phyloP scores from a whole-genome alignment of 2,329 filamentous ascomycete species.

The Pseudocercospora eumusae region DNA sequence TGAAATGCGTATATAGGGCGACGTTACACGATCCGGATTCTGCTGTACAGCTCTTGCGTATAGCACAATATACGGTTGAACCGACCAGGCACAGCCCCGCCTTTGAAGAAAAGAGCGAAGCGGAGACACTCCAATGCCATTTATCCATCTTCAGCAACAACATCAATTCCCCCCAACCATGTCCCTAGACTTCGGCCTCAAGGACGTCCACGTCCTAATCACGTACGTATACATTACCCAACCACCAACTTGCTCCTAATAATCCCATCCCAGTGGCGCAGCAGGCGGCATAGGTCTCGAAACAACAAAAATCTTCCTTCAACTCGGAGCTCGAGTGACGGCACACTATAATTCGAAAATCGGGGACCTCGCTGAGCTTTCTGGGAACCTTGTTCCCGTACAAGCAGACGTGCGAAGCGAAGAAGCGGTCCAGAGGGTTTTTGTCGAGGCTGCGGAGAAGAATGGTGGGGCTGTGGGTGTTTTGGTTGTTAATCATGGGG shows the following conservation, averaged over 20 bases:
- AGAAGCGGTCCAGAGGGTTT: slow-evolving; percentile 35
- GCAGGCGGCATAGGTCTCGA: slow-evolving; percentile 38
- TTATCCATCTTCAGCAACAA: neutral
- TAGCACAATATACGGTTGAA: neutral
- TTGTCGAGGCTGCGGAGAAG: slow-evolving; percentile 37
- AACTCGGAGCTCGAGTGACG: slow-evolving; percentile 44
- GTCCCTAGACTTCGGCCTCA: slow-evolving; percentile 38
- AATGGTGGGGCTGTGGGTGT: slow-evolving; percentile 43
- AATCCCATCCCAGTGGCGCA: slow-evolving; percentile 30
- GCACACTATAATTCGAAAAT: slow-evolving; percentile 42
- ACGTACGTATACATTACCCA: slow-evolving; percentile 35
- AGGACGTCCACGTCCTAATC: slow-evolving; percentile 39
- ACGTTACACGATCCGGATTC: neutral
- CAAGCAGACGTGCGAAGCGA: slow-evolving; percentile 42
- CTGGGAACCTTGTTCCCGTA: slow-evolving; percentile 30
- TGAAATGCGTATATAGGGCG: neutral
- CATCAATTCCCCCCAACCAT: slow-evolving; percentile 22
- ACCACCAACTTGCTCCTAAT: slow-evolving; percentile 23
- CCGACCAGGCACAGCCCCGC: neutral
- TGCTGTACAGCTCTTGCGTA: neutral
- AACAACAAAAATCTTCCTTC: slow-evolving; percentile 41
- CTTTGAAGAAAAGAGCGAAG: neutral
- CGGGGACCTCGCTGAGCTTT: slow-evolving; percentile 38
- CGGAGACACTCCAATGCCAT: neutral
- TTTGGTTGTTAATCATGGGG: slow-evolving; percentile 45